Percentiles rank a stretch among this genome's conserved stretches.
These are phyloP conservation scores for Stereocaulon alpinum DNA, from an alignment of 495 filamentous ascomycete species.

Conservation along the genomic window DNA sequence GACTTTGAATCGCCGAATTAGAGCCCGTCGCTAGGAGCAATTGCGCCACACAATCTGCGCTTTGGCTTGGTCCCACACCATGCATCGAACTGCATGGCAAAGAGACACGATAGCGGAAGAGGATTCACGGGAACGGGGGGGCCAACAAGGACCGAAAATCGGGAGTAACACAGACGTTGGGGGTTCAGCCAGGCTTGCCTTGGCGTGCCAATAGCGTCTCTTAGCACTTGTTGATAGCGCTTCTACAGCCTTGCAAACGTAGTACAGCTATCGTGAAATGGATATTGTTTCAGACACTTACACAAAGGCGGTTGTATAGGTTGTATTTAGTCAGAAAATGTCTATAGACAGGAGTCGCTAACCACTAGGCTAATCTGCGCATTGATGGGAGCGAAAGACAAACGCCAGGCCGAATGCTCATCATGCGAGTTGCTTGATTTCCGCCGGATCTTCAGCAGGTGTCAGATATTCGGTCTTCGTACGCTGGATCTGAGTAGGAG, in stretches of 20 bases:
- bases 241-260: not conserved
- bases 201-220: not conserved
- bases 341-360: not conserved
- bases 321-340: not conserved
- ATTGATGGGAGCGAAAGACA: not conserved
- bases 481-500: slow-evolving; percentile 6
- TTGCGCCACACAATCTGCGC: not conserved
- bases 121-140: too few relatives aligned
- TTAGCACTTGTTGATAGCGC: too few relatives aligned
- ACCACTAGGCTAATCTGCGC: not conserved
- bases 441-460: slow-evolving; percentile 15
- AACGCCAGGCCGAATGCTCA: not conserved
- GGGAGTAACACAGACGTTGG: too few relatives aligned
- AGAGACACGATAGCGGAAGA: not conserved
- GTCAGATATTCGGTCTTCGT: slow-evolving; percentile 18
- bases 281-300: not conserved
- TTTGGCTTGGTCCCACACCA: not conserved
- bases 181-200: not conserved
- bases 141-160: not conserved
- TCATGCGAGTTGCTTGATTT: slow-evolving; percentile 12
- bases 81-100: not conserved
- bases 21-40: not conserved
- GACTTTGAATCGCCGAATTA: not conserved
- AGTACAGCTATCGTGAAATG: not conserved
- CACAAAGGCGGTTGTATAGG: not conserved